A percentile compares a stretch with the other conserved stretches of the same genome.
These are phyloP conservation scores for Xylariales sp. DNA, from an alignment of 2,329 filamentous ascomycete genomes.

Conservation along the genomic window DNA sequence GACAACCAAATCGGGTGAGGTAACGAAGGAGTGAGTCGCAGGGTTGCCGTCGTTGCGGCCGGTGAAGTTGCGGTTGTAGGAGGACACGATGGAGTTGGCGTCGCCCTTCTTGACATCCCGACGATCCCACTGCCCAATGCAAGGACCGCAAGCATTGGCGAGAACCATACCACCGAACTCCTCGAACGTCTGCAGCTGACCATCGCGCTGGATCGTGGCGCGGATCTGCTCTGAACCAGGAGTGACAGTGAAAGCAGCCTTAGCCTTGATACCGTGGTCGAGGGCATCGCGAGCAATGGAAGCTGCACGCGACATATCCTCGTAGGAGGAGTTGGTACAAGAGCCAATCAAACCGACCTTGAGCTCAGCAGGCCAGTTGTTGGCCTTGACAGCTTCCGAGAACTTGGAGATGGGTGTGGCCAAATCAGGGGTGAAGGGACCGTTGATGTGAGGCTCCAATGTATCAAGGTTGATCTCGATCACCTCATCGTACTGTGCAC, in stretches of 20 bases:
- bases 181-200: slow-evolving; percentile 90
- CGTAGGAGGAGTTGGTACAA: slow-evolving; percentile 86
- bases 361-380: slow-evolving; percentile 93
- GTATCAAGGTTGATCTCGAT: slow-evolving; percentile 94
- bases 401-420: slow-evolving; percentile 98
- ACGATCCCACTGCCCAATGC: slow-evolving; percentile 95
- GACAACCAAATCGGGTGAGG: slow-evolving; percentile 85
- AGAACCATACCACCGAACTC: slow-evolving; percentile 93
- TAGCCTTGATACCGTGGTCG: slow-evolving; percentile 88
- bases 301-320: slow-evolving; percentile 91
- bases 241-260: slow-evolving; percentile 89
- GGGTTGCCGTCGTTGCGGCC: slow-evolving; percentile 96
- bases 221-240: slow-evolving; percentile 97
- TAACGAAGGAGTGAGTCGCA: slow-evolving; percentile 88
- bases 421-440: slow-evolving; percentile 96
- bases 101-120: slow-evolving; percentile 91
- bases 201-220: slow-evolving; percentile 85
- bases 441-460: slow-evolving; percentile 97
- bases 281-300: slow-evolving; percentile 90
- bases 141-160: slow-evolving; percentile 90
- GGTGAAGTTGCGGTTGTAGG: slow-evolving; percentile 99
- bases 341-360: slow-evolving; percentile 97
- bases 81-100: slow-evolving; percentile 94
- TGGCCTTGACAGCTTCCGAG: slow-evolving; percentile 86
- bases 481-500: slow-evolving; percentile 90